A percentile compares a stretch with the other conserved stretches of the same genome.
Conservation (phyloP, 2,329 filamentous ascomycete genomes). For the Fusarium illudens region DNA sequence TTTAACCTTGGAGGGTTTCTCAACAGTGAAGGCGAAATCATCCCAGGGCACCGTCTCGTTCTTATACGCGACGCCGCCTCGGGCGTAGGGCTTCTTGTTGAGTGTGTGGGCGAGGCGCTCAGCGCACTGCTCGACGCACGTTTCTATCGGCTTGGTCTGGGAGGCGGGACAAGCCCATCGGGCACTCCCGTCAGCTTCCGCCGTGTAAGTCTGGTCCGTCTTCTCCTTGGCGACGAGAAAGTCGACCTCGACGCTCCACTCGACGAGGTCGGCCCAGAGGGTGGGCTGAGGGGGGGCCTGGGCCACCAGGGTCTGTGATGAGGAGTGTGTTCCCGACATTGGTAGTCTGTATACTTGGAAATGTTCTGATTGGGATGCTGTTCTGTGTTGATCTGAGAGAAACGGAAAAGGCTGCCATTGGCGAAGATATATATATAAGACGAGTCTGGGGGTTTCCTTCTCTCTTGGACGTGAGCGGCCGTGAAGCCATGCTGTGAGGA, state of each 20-base stretch:
- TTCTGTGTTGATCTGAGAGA: not conserved
- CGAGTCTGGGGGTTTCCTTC: not conserved
- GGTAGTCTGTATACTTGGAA: not conserved
- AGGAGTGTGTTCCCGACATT: not conserved
- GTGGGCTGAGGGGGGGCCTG: not conserved
- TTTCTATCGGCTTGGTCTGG: slow-evolving; percentile 6
- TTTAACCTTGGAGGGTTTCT: not conserved
- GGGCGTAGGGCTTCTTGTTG: not conserved
- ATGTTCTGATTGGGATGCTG: not conserved
- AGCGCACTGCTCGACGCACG: slow-evolving; percentile 21
- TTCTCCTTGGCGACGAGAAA: slow-evolving; percentile 37
- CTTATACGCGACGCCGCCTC: slow-evolving; percentile 19
- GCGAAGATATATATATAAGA: not conserved
- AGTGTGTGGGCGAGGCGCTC: not conserved
- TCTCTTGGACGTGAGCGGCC: not conserved
- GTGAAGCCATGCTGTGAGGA: slow-evolving; percentile 2
- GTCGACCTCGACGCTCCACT: slow-evolving; percentile 36
- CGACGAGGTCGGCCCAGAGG: not conserved
- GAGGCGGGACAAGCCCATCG: slow-evolving; percentile 34
- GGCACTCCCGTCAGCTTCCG: not conserved
- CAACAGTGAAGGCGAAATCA: not conserved
- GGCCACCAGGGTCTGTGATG: not conserved
- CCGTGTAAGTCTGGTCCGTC: not conserved
- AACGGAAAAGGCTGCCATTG: not conserved
- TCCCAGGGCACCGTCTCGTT: not conserved